Evolutionary conservation across 345 rosid species (phyloP).

Genomic region (Eucalyptus albens): DNA sequence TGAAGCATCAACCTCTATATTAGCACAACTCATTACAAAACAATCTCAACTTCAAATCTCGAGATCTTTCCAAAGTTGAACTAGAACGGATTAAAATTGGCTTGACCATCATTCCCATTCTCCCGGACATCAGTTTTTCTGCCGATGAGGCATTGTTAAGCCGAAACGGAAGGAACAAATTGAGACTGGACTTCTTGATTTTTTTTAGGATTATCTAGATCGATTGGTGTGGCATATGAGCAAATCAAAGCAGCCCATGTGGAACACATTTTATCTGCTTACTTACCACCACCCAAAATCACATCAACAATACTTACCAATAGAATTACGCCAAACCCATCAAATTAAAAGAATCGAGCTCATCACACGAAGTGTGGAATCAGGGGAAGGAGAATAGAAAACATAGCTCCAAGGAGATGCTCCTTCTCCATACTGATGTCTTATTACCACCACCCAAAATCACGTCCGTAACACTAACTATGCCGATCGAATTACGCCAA

Average conservation of each 20-base stretch:
- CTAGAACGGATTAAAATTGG: too few species aligned
- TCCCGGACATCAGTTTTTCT: too few species aligned
- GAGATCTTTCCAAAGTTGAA: too few species aligned
- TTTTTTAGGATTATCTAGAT: too few species aligned
- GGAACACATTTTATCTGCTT: not conserved
- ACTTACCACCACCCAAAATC: not conserved
- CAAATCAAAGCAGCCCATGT: not conserved
- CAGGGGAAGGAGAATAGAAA: not conserved
- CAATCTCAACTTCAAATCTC: too few species aligned
- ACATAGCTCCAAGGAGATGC: constrained; percentile 17
- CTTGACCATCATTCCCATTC: too few species aligned
- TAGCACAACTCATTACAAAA: too few species aligned
- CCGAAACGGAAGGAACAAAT: too few species aligned
- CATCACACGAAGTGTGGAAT: not conserved
- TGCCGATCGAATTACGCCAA: not conserved
- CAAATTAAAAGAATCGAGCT: not conserved
- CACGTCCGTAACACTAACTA: not conserved
- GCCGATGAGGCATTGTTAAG: too few species aligned
- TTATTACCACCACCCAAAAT: not conserved
- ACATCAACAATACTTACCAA: not conserved
- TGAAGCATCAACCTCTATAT: too few species aligned
- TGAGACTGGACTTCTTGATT: too few species aligned
- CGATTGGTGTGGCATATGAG: too few species aligned
- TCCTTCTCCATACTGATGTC: constrained; percentile 29
- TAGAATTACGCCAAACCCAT: not conserved